Percentiles rank a stretch among this genome's conserved stretches.
Conservation (phyloP, 345 rosid species). For the Salix viminalis region DNA sequence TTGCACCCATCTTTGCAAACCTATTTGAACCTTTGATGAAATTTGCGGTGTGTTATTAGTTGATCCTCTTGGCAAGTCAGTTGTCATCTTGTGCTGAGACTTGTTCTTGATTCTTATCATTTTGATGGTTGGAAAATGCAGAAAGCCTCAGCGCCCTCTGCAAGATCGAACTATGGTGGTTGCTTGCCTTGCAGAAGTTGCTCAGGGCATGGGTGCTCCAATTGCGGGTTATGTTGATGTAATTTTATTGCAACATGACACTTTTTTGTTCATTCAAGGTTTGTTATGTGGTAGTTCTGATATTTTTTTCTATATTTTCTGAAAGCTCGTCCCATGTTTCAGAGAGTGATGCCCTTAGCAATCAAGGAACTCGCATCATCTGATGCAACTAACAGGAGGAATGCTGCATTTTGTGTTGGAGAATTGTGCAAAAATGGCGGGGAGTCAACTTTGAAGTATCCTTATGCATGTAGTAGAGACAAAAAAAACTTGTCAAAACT, state of each 20-base stretch:
- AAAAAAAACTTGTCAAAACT: no score
- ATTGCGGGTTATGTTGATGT: conserved; percentile 88
- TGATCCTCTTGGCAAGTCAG: conserved; percentile 3
- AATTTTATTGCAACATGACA: conserved; percentile 17
- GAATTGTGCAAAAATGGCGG: conserved; percentile 97
- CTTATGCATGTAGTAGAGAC: conserved; percentile 26
- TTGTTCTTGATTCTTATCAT: conserved; percentile 13
- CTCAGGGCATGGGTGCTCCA: conserved; percentile 97
- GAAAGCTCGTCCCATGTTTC: conserved; percentile 33
- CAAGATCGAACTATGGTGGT: conserved; percentile 97
- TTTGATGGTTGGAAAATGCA: conserved; percentile 33
- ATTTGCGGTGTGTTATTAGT: conserved; percentile 60
- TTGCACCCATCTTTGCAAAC: conserved; percentile 77
- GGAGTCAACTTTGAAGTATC: conserved; percentile 79
- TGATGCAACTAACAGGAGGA: conserved; percentile 88
- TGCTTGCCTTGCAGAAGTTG: conserved; percentile 97
- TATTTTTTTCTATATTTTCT: neutral
- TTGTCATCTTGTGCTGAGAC: conserved; percentile 4
- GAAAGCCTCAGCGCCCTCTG: conserved; percentile 78
- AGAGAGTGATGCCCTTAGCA: conserved; percentile 90
- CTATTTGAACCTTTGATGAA: conserved; percentile 94
- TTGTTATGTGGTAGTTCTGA: neutral
- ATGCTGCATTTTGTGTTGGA: conserved; percentile 98
- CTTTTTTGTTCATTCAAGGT: neutral
- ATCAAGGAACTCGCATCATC: conserved; percentile 83